Evolutionary conservation across 2,329 filamentous ascomycete species (phyloP), one percentile per base, ranked within the genome.

Genomic region (Fusarium verrucosum): DNA sequence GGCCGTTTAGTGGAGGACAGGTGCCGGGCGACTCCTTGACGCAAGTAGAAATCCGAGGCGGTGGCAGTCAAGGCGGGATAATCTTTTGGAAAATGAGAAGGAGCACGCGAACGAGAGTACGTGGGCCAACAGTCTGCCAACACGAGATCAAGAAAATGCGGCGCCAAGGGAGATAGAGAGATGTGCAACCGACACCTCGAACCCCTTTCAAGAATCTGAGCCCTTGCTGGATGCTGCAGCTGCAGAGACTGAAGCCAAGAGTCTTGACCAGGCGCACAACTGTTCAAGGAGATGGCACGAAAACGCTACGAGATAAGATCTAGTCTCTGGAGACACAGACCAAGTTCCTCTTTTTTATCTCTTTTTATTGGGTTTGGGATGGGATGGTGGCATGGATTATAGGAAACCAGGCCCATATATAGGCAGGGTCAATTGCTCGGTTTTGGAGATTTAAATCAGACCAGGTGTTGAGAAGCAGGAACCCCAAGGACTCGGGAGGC

Each of bases 1-100:
- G 45, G 79, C 78, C 52, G 77, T 77, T 56, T 81, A 79, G 73
- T 68, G 70, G 71, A 68, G 51, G 62, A 53, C 55, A 47, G 65
- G 56, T 57, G 57, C 61, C 58, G 57, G 69, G 59, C 62, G 70
- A 62, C 45, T 58, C 35, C 50, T 58, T 35, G 66, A 71, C 25
- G 60, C 42, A 30, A 50, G 53, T 43, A 65, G 58, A 68, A 56
- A 37, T 28, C 47, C 59, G 32, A 54, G 47, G 36, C 56, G 62
- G 38, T 49, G 62, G 62, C 62, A 66, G 53, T 58, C 44, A 36
- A 53, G 43, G 49, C 49, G 58, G 41, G 25, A 26, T 17, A 53
- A 22, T 19, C 58, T 49, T 25, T 17, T 46, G 22, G 59, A 57
- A 26, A 54, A 44, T 13, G 53, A 50, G n/a, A 51, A 50, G 23